Evolutionary conservation across 306 rosid species (phyloP).

Genomic region (Luffa aegyptiaca): DNA sequence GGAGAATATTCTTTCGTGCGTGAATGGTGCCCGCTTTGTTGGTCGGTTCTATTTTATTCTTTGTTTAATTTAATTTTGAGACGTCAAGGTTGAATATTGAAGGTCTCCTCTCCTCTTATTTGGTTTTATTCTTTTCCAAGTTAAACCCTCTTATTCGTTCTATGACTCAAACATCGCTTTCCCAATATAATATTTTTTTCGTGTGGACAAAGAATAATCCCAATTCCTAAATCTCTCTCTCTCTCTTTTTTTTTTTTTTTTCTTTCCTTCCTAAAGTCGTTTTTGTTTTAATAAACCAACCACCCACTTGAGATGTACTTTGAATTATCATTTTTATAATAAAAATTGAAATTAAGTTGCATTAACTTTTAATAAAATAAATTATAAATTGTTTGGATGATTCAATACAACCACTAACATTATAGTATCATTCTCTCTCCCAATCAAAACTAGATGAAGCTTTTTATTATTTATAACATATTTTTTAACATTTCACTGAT

Average conservation of each 20-base stretch:
- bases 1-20: background rate
- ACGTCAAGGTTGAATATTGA: background rate
- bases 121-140: no score
- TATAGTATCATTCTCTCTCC: no score
- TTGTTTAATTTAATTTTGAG: background rate
- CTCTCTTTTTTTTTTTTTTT: no score
- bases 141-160: no score
- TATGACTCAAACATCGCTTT: no score
- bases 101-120: background rate
- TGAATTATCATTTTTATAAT: background rate
- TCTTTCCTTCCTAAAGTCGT: no score
- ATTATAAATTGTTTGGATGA: background rate
- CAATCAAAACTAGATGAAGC: no score
- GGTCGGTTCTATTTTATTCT: background rate
- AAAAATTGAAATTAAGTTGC: background rate
- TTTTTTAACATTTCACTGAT: no score
- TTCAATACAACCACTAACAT: background rate
- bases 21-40: background rate
- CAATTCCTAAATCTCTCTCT: background rate
- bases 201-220: background rate
- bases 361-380: background rate
- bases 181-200: no score
- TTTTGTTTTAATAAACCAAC: background rate
- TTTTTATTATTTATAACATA: no score
- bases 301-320: background rate